Evolutionary conservation across 805 yeast genomes (phyloP).

Genomic region (Saturnispora galanensis): DNA sequence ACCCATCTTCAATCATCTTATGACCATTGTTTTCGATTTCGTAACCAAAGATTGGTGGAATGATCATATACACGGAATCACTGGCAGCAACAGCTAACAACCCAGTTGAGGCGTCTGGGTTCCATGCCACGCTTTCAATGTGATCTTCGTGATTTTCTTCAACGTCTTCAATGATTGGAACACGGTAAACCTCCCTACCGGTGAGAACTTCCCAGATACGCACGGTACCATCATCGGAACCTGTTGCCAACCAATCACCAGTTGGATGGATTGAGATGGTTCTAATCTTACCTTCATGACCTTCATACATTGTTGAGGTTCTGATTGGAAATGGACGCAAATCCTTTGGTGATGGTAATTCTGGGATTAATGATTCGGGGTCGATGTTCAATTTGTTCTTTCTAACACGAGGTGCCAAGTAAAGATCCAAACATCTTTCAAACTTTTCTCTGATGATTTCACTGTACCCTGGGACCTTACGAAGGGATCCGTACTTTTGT

Average conservation of each 20-base stretch:
- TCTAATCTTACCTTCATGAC: slow-evolving; percentile 79
- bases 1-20: slow-evolving; percentile 76
- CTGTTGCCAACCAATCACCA: slow-evolving; percentile 95
- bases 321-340: slow-evolving; percentile 93
- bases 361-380: slow-evolving; percentile 92
- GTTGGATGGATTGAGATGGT: slow-evolving; percentile 75
- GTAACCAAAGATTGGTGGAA: slow-evolving; percentile 87
- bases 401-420: slow-evolving; percentile 93
- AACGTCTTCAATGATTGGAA: slow-evolving; percentile 35
- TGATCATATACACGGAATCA: slow-evolving; percentile 63
- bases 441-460: slow-evolving; percentile 82
- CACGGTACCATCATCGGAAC: slow-evolving; percentile 93
- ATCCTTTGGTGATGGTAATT: slow-evolving; percentile 93
- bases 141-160: slow-evolving; percentile 60
- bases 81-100: slow-evolving; percentile 79
- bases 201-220: slow-evolving; percentile 95
- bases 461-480: slow-evolving; percentile 90
- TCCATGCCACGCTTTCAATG: slow-evolving; percentile 80
- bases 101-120: slow-evolving; percentile 68
- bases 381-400: slow-evolving; percentile 85
- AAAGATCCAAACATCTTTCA: slow-evolving; percentile 88
- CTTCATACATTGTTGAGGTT: slow-evolving; percentile 73
- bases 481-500: slow-evolving; percentile 66
- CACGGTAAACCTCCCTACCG: slow-evolving; percentile 82
- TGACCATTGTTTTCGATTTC: slow-evolving; percentile 77